phyloP scores from a whole-genome alignment of 768 basidiomycete species.

The Cyclocybe aegerita region DNA sequence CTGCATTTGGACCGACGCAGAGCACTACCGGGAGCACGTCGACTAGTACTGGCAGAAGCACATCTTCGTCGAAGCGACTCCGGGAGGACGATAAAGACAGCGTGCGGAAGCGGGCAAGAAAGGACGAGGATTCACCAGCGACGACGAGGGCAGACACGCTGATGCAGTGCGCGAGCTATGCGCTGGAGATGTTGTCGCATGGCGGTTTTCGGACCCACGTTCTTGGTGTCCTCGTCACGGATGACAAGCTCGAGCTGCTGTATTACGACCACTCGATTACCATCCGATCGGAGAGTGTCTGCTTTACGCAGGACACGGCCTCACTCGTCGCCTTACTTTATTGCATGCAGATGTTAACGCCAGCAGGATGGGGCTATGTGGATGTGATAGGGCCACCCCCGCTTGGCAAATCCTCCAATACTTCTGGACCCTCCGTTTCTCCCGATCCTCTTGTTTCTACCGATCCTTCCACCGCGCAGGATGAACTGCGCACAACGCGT shows the following conservation, averaged over 20 bases:
- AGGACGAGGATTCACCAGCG: background rate
- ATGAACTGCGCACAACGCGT: no score
- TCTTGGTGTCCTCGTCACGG: background rate
- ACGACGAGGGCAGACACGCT: background rate
- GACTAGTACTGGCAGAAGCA: background rate
- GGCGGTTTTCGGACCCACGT: constrained; percentile 10
- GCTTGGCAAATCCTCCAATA: background rate
- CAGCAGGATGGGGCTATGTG: background rate
- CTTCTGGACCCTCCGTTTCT: background rate
- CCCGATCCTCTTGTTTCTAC: background rate
- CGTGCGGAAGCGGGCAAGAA: background rate
- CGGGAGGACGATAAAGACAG: background rate
- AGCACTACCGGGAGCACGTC: background rate
- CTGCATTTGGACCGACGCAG: background rate
- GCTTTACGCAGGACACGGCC: background rate
- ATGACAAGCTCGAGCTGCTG: no score
- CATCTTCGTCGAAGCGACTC: background rate
- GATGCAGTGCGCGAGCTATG: constrained; percentile 23
- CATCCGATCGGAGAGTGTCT: background rate
- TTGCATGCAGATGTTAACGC: background rate
- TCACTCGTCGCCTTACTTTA: background rate
- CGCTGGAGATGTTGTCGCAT: constrained; percentile 21
- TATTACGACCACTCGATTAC: background rate
- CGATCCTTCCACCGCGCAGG: background rate
- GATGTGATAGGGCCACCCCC: background rate